phyloP scores from a whole-genome alignment of 345 rosid species.

The Salix exigua region DNA sequence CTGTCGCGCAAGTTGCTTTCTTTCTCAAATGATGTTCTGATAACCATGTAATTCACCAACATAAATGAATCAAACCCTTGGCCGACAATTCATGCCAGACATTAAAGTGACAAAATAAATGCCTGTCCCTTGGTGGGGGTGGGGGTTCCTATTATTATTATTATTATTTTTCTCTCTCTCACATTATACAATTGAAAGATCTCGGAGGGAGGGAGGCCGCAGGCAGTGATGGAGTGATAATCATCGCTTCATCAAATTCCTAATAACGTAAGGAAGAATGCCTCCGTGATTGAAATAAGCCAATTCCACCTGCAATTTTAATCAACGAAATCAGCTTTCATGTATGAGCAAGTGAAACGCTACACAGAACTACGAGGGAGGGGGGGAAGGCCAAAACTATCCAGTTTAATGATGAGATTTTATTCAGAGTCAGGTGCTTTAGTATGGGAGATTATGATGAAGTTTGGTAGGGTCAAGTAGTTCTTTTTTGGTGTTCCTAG shows the following conservation, averaged over 20 bases:
- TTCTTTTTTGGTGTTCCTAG: too few species aligned
- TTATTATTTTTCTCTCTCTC: conserved; percentile 30
- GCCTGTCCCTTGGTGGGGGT: conserved; percentile 15
- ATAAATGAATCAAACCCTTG: background rate
- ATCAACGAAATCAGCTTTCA: background rate
- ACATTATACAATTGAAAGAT: conserved; percentile 15
- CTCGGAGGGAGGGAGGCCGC: background rate
- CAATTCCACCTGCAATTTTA: conserved; percentile 75
- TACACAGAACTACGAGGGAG: too few species aligned
- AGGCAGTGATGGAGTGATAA: background rate
- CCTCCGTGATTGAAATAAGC: conserved; percentile 89
- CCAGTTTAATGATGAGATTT: too few species aligned
- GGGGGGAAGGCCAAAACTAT: too few species aligned
- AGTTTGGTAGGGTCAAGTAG: too few species aligned
- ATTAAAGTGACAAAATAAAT: conserved; percentile 8
- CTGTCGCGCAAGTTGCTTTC: too few species aligned
- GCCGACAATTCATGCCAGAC: background rate
- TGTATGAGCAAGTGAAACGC: too few species aligned
- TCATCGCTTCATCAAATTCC: conserved; percentile 68
- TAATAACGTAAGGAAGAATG: conserved; percentile 89
- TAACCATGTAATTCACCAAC: background rate
- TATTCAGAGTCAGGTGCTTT: too few species aligned
- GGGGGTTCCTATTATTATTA: conserved; percentile 35
- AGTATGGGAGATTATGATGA: too few species aligned
- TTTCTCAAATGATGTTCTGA: too few species aligned